Base-by-base conservation (phyloP, 2,329 filamentous ascomycete genomes). In the Dothiorella sarmentorum region DNA sequence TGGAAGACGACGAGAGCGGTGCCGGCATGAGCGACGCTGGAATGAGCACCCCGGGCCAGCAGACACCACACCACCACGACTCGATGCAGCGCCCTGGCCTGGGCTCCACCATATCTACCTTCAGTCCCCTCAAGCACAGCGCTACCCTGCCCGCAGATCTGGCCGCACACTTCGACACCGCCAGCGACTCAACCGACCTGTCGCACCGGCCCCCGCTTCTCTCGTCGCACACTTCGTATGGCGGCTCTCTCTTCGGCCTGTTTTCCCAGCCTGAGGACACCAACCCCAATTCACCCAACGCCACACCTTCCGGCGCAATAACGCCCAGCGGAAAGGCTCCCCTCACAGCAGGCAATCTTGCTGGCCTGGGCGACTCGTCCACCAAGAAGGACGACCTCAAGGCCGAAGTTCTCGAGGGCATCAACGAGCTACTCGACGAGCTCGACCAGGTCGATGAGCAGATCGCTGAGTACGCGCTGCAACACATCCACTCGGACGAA, bases 351-450 rank as follows among this genome's bases (percentile, higher is more conserved):
- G 63, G 68, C 15, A 72, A 72, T 45, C 63, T 74, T 17, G 69
- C 73, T 58, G 67, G 78, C 69, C 63, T 75, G 65, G 55, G 65
- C 18, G 70, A 71, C 24, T 74, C 80, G 11, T 71, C 72, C 63
- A 67, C 63, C 60, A 67, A 64, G 49, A 62, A 65, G 71, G 67
- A 73, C 78, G 56, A 95, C 62, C 80, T 97, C 60, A 89, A 91
- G 61, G 90, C 90, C 13, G 94, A 97, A 73, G 88, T 97, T 24
- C 87, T 97, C 64, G 90, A 94, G 66, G 94, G 92, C 40, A 97
- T 99, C 67, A 87, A 91, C 67, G 94, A 99, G 72, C 91, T 99
- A 61, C 89, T 96, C 73, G 94, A 99, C 69, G 94, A 99, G 75
- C 86, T 99, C 59, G 88, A 89, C 64, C 89, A 93, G 69, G 91